These are phyloP conservation scores for Delonix regia DNA, from an alignment of 306 rosid genomes.

Conservation along the genomic window DNA sequence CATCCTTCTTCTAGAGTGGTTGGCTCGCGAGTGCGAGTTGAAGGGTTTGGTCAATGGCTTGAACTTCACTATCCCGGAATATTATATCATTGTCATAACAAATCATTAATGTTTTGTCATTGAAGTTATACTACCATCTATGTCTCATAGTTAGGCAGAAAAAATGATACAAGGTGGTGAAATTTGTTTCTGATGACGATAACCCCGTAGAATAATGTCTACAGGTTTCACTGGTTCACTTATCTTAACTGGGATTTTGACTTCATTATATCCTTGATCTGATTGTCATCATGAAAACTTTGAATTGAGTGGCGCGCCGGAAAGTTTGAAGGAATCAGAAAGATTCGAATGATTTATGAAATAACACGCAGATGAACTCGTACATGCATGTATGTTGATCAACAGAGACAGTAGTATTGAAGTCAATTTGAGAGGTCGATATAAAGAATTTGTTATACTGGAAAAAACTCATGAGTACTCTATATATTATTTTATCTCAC, in stretches of 20 bases:
- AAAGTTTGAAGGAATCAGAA: not conserved
- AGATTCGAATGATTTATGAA: not conserved
- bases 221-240: too few relatives aligned
- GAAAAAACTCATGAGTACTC: not conserved
- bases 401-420: too few relatives aligned
- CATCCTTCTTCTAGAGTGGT: not conserved
- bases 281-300: too few relatives aligned
- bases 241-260: too few relatives aligned
- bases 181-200: too few relatives aligned
- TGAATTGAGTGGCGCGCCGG: too few relatives aligned
- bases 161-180: not conserved
- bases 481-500: too few relatives aligned
- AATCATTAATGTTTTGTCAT: not conserved
- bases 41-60: constrained; percentile 7
- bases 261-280: too few relatives aligned
- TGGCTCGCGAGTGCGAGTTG: constrained; percentile 19
- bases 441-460: too few relatives aligned
- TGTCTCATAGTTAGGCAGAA: constrained; percentile 1
- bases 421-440: too few relatives aligned
- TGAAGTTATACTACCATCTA: not conserved
- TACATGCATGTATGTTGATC: not conserved
- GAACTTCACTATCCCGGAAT: not conserved
- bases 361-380: not conserved
- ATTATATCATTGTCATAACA: not conserved
- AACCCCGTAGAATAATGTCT: too few relatives aligned